Base-by-base conservation (phyloP, 768 basidiomycete genomes). In the Crepidotus variabilis region DNA sequence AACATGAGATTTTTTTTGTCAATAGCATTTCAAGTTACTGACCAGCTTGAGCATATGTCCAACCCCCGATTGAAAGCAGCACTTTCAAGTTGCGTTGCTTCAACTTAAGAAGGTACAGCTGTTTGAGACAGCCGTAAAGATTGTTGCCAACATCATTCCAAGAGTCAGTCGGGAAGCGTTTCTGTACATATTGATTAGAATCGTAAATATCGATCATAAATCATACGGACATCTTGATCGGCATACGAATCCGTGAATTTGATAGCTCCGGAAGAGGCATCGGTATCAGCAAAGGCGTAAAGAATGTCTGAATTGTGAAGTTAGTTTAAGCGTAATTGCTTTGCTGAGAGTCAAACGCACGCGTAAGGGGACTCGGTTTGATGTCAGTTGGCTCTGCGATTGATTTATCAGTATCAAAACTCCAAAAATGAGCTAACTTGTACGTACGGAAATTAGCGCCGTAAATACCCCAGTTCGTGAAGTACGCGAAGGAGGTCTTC, bases 211-310 rank as follows among this genome's bases (percentile, higher is more conserved):
- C 54, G 46, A 16, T 61, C 56, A 21, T 36, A 49, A 6, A 11
- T 14, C 16, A 39, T 34, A 21, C 54, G 56, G 13, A 83, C 86
- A 75, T 87, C 72, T 66, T 83, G 75, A 65, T 94, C 92, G 2
- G 89, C 88, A 69, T 87, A 92, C 8, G 76, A 65, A 65, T 92
- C 92, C 1, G 87, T 88, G 18, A 92, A 75, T 13, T 67, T 71
- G 61, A 91, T 87, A 14, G 71, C 67, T 13, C 92, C 90, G 0
- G 83, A 80, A 45, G 75, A 72, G 13, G 39, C 14, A 54, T 82
- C 78, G 35, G 86, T 80, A 68, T 92, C 89, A 47, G 87, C 90
- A 65, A 94, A 94, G 2, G 89, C 79, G 62, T 92, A 92, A n/a
- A 90, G 72, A 63, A 92, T 82, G 58, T 81, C 79, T 80, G 45